These are phyloP conservation scores for Fomitopsis palustris DNA, from an alignment of 1,284 basidiomycete genomes.

Conservation along the genomic window DNA sequence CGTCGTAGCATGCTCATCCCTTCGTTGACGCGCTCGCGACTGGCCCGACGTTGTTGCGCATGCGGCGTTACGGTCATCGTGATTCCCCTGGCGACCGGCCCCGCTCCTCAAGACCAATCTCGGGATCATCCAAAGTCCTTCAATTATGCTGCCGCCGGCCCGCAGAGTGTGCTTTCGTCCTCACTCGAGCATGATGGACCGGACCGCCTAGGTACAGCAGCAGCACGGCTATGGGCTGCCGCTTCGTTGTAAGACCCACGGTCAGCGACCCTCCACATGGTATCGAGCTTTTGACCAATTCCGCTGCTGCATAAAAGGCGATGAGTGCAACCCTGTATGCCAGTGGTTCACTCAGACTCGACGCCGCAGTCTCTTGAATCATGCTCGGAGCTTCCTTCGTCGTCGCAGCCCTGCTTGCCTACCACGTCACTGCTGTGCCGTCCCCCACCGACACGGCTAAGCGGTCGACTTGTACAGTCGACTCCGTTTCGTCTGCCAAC, in stretches of 20 bases:
- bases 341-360: background rate
- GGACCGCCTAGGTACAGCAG: background rate
- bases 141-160: background rate
- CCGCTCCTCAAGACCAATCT: background rate
- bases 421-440: background rate
- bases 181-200: background rate
- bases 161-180: background rate
- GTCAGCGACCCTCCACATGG: background rate
- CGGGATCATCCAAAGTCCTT: background rate
- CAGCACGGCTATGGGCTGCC: background rate
- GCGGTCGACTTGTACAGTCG: constrained; percentile 2
- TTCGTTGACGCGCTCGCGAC: background rate
- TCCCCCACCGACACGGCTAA: background rate
- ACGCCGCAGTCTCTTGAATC: background rate
- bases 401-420: background rate
- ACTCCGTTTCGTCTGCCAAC: background rate
- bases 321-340: background rate
- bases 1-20: background rate
- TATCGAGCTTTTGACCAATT: background rate
- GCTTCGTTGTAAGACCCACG: background rate
- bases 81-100: background rate
- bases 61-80: background rate
- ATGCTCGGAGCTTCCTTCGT: background rate
- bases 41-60: background rate
- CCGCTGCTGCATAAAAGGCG: background rate